phyloP scores from a whole-genome alignment of 2,329 filamentous ascomycete genomes.

The Fusarium setosum region DNA sequence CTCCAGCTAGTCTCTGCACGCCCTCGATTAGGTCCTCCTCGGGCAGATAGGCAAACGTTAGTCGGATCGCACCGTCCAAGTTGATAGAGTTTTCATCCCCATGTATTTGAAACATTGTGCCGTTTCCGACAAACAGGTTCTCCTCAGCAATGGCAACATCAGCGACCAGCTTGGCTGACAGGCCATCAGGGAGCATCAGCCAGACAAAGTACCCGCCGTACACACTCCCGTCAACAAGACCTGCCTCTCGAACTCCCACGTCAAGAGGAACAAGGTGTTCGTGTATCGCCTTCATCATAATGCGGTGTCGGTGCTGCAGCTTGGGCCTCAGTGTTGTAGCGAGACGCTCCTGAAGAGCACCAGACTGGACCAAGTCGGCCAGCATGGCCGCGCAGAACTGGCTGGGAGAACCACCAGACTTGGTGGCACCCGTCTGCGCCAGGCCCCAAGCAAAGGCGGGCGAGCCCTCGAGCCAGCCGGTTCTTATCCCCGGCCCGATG shows the following conservation, averaged over 20 bases:
- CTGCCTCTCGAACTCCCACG: constrained; percentile 55
- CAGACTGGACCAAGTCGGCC: constrained; percentile 58
- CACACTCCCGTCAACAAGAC: constrained; percentile 56
- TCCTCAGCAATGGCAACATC: constrained; percentile 69
- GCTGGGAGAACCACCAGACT: constrained; percentile 68
- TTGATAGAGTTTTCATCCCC: constrained; percentile 63
- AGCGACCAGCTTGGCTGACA: constrained; percentile 66
- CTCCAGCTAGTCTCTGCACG: constrained; percentile 68
- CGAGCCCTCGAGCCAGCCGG: constrained; percentile 88
- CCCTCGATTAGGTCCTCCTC: constrained; percentile 75
- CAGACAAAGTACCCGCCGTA: constrained; percentile 91
- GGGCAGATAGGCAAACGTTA: constrained; percentile 81
- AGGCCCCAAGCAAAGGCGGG: constrained; percentile 63
- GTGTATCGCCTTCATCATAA: constrained; percentile 69
- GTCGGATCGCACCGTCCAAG: constrained; percentile 70
- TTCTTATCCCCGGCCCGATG: constrained; percentile 81
- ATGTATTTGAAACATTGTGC: constrained; percentile 75
- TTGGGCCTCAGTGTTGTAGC: constrained; percentile 55
- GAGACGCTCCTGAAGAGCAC: constrained; percentile 59
- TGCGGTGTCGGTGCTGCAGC: constrained; percentile 57
- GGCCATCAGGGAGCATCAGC: constrained; percentile 69
- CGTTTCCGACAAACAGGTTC: constrained; percentile 75
- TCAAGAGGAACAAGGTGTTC: constrained; percentile 72
- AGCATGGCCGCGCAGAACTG: constrained; percentile 66
- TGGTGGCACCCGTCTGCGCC: constrained; percentile 63